Percentiles rank a stretch among this genome's conserved stretches.
phyloP scores from a whole-genome alignment of 23 red algal species.

The Gracilariopsis chorda region DNA sequence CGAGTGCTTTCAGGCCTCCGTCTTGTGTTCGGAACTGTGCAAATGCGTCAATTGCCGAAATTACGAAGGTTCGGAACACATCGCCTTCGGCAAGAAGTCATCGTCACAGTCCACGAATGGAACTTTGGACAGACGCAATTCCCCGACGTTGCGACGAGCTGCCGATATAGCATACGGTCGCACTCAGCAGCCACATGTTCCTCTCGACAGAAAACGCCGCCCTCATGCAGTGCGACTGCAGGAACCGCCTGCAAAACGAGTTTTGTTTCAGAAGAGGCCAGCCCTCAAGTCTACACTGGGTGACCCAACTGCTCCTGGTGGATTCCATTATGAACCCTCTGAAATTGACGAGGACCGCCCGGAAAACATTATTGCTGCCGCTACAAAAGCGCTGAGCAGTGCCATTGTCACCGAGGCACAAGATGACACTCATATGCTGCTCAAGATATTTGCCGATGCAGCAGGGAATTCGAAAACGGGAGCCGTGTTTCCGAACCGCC shows the following conservation, averaged over 20 bases:
- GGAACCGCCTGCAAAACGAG: slow-evolving; percentile 45
- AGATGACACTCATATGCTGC: slow-evolving; percentile 26
- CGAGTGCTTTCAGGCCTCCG: slow-evolving; percentile 87
- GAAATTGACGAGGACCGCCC: slow-evolving; percentile 38
- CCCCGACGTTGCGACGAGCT: not conserved
- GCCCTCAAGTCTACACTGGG: slow-evolving; percentile 42
- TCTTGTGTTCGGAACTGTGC: slow-evolving; percentile 84
- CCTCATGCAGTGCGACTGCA: not conserved
- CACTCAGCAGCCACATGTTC: not conserved
- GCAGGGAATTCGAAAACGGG: not conserved
- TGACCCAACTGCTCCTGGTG: slow-evolving; percentile 11
- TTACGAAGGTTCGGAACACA: slow-evolving; percentile 9
- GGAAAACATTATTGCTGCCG: slow-evolving; percentile 50
- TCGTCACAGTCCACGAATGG: not conserved
- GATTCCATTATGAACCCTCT: slow-evolving; percentile 51
- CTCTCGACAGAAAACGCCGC: not conserved
- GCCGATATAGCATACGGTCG: not conserved
- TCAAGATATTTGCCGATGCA: slow-evolving; percentile 34
- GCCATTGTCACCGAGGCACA: slow-evolving; percentile 32
- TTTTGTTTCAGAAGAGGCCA: slow-evolving; percentile 55
- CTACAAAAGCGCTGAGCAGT: slow-evolving; percentile 10
- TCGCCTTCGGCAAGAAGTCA: not conserved
- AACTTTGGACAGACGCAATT: not conserved
- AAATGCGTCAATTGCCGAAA: slow-evolving; percentile 85
- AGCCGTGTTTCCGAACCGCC: not conserved